phyloP scores from a whole-genome alignment of 1,139 yeast species.

The Pichia norvegensis region DNA sequence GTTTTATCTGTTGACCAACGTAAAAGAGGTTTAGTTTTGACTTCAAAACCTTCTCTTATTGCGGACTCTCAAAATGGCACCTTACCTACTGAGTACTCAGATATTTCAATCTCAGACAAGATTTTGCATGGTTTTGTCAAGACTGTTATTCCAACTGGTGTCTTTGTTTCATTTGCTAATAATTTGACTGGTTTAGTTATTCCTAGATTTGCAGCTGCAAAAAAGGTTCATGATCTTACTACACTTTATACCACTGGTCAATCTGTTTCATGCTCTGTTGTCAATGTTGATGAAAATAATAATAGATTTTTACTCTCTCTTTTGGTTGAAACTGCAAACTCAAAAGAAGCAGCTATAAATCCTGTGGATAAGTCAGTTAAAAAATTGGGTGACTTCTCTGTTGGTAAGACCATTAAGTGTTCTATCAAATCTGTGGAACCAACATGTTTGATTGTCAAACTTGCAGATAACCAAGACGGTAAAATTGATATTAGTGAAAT shows the following conservation, averaged over 20 bases:
- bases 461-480: slow-evolving; percentile 77
- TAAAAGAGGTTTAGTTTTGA: slow-evolving; percentile 50
- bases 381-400: slow-evolving; percentile 42
- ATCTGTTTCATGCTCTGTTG: slow-evolving; percentile 58
- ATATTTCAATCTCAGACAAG: slow-evolving; percentile 44
- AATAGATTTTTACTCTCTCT: slow-evolving; percentile 63
- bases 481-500: slow-evolving; percentile 72
- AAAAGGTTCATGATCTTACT: slow-evolving; percentile 48
- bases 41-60: slow-evolving; percentile 62
- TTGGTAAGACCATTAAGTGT: slow-evolving; percentile 60
- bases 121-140: slow-evolving; percentile 65
- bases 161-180: slow-evolving; percentile 78
- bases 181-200: slow-evolving; percentile 76
- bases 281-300: slow-evolving; percentile 59
- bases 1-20: slow-evolving; percentile 63
- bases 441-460: slow-evolving; percentile 65
- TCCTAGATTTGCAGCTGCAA: slow-evolving; percentile 62
- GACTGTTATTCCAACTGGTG: slow-evolving; percentile 69
- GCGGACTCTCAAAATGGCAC: slow-evolving; percentile 48
- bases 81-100: slow-evolving; percentile 55
- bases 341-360: slow-evolving; percentile 34
- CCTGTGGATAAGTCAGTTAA: slow-evolving; percentile 54
- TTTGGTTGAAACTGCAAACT: slow-evolving; percentile 29
- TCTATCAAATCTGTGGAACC: slow-evolving; percentile 50
- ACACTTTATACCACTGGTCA: slow-evolving; percentile 51